Conservation (phyloP, 371 early-diverging fungal genomes). For the Lichtheimia ramosa region DNA sequence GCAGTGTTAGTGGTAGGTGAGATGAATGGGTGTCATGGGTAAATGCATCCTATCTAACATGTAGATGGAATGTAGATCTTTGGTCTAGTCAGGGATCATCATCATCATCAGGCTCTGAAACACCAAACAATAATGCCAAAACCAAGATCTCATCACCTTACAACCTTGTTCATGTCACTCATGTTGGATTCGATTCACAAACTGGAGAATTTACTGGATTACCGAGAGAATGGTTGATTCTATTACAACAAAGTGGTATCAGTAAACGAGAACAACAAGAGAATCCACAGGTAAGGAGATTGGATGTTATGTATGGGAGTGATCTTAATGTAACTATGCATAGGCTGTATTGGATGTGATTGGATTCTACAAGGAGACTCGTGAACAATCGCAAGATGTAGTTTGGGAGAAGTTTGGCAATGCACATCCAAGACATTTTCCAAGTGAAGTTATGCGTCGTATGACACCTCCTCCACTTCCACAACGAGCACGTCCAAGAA, state of each 20-base stretch:
- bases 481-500: conserved; percentile 17
- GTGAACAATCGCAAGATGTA: conserved; percentile 58
- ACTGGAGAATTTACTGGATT: conserved; percentile 94
- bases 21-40: background rate
- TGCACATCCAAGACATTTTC: conserved; percentile 34
- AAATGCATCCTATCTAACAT: background rate
- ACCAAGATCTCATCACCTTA: conserved; percentile 79
- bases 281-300: conserved; percentile 78
- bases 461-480: conserved; percentile 22
- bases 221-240: conserved; percentile 90
- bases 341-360: conserved; percentile 92
- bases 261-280: conserved; percentile 92
- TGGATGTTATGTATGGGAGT: background rate
- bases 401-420: conserved; percentile 90
- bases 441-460: conserved; percentile 12
- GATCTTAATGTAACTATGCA: conserved; percentile 14
- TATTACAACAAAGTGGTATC: conserved; percentile 91
- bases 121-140: conserved; percentile 6
- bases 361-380: conserved; percentile 84
- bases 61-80: conserved; percentile 2
- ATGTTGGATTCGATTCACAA: conserved; percentile 87
- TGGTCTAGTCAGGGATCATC: conserved; percentile 8
- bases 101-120: background rate
- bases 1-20: conserved; percentile 57
- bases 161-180: conserved; percentile 95